Conservation (phyloP, 768 basidiomycete species). For the Lactarius evosmus region DNA sequence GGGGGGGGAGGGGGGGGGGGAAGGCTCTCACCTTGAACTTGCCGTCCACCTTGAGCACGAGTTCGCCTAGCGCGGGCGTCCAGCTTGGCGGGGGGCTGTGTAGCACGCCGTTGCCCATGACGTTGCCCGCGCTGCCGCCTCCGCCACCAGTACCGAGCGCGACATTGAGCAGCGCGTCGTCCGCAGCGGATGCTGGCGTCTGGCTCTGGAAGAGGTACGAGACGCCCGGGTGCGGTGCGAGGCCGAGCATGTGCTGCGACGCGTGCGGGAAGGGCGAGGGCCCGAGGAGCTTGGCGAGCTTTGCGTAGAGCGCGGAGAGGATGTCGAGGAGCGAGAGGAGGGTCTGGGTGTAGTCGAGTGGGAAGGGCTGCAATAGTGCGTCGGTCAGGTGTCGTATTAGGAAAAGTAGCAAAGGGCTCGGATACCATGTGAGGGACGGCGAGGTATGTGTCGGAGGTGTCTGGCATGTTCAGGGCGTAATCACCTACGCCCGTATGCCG, state of each 20-base stretch:
- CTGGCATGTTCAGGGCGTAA: constrained; percentile 57
- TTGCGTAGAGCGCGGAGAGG: constrained; percentile 85
- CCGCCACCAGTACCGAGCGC: constrained; percentile 38
- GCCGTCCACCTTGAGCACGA: constrained; percentile 74
- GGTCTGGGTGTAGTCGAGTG: constrained; percentile 85
- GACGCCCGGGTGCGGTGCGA: constrained; percentile 78
- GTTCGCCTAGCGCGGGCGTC: constrained; percentile 64
- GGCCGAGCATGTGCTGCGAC: constrained; percentile 70
- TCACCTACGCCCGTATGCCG: constrained; percentile 54
- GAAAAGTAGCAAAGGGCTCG: constrained; percentile 21
- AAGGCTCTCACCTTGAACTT: constrained; percentile 78
- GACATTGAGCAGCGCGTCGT: constrained; percentile 68
- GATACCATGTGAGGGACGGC: constrained; percentile 71
- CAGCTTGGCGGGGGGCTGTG: constrained; percentile 57
- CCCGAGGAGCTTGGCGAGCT: constrained; percentile 78
- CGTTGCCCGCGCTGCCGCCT: constrained; percentile 18
- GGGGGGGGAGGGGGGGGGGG: too few relatives aligned
- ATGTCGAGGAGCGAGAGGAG: constrained; percentile 86
- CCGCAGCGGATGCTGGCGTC: constrained; percentile 37
- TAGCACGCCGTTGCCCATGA: constrained; percentile 32
- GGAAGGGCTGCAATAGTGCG: constrained; percentile 61
- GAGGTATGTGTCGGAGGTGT: constrained; percentile 68
- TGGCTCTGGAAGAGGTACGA: constrained; percentile 68
- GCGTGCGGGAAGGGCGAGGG: constrained; percentile 72
- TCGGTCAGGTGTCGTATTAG: constrained; percentile 1